Evolutionary conservation across 805 yeast genomes (phyloP).

Genomic region (Cephaloascus fragrans): DNA sequence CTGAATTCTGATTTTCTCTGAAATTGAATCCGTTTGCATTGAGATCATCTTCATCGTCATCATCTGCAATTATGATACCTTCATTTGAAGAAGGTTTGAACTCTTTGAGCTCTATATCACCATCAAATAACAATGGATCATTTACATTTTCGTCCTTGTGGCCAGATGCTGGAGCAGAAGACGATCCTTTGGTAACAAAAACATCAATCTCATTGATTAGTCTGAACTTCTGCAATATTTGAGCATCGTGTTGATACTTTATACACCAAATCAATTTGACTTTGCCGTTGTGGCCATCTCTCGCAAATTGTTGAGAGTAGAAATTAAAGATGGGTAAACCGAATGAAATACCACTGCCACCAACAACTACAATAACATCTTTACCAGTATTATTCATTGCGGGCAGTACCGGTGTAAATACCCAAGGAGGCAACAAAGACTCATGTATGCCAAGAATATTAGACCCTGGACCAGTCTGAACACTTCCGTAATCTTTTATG

Average conservation of each 20-base stretch:
- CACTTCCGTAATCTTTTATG: background rate
- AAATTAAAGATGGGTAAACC: constrained; percentile 18
- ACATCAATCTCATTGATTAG: background rate
- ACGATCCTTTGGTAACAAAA: background rate
- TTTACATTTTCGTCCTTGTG: background rate
- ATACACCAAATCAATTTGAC: background rate
- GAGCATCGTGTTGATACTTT: background rate
- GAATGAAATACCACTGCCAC: constrained; percentile 28
- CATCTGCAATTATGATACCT: too few relatives aligned
- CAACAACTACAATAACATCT: constrained; percentile 17
- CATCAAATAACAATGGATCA: background rate
- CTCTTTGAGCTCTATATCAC: background rate
- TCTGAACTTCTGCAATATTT: background rate
- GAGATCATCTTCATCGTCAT: too few relatives aligned
- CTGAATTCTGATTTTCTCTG: too few relatives aligned
- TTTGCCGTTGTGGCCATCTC: background rate
- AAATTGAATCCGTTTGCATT: too few relatives aligned
- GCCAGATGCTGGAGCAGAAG: background rate
- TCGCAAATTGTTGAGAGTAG: background rate
- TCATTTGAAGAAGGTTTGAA: too few relatives aligned
- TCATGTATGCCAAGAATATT: background rate
- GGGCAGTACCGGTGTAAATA: background rate
- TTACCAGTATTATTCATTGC: constrained; percentile 14
- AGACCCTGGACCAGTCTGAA: too few relatives aligned
- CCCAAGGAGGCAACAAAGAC: background rate